These are phyloP conservation scores for Erythrophleum ivorense DNA, from an alignment of 331 rosid genomes.

Conservation along the genomic window DNA sequence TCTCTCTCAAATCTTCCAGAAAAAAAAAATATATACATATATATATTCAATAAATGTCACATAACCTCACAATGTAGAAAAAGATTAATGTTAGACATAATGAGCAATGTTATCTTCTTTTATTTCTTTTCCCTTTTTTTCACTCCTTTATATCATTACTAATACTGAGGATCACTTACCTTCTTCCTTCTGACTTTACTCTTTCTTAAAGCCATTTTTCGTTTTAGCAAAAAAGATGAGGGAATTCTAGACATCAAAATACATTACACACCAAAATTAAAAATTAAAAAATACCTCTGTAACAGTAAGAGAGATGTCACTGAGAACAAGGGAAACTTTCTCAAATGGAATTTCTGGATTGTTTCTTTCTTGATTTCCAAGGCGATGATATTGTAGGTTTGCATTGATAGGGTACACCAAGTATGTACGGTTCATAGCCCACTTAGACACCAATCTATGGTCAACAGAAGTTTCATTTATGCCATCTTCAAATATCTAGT, in stretches of 20 bases:
- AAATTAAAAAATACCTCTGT: slow-evolving; percentile 68
- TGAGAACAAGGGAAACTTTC: slow-evolving; percentile 80
- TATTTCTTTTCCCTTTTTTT: background rate
- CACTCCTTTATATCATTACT: background rate
- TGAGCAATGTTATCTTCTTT: background rate
- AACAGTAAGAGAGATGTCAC: slow-evolving; percentile 84
- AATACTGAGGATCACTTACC: background rate
- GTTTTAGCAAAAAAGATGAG: slow-evolving; percentile 12
- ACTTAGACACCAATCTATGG: slow-evolving; percentile 57
- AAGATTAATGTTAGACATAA: background rate
- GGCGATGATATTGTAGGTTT: slow-evolving; percentile 86
- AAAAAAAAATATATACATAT: background rate
- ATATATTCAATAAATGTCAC: background rate
- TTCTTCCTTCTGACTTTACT: background rate
- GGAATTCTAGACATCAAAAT: slow-evolving; percentile 35
- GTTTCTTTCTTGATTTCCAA: slow-evolving; percentile 88
- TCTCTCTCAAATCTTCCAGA: background rate
- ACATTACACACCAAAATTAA: slow-evolving; percentile 27
- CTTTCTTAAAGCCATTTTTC: slow-evolving; percentile 8
- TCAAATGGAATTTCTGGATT: slow-evolving; percentile 89
- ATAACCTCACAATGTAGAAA: background rate
- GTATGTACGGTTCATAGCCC: slow-evolving; percentile 81
- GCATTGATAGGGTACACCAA: slow-evolving; percentile 94
- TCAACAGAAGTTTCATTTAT: slow-evolving; percentile 72
- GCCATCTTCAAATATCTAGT: slow-evolving; percentile 95